phyloP scores from a whole-genome alignment of 208 protist genomes.

The Trypanosoma scelopori region DNA sequence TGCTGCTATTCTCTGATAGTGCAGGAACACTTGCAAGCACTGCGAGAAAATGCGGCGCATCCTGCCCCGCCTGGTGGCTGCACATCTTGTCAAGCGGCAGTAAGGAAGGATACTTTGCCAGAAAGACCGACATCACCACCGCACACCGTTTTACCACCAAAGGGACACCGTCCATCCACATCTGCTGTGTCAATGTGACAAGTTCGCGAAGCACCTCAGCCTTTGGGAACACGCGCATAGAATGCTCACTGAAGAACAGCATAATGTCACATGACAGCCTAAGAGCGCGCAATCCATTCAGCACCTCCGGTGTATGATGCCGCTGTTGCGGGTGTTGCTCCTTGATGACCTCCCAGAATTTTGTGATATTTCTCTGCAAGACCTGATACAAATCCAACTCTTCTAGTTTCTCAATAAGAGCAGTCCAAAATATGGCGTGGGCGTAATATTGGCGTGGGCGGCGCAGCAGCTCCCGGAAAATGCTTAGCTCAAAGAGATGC shows the following conservation, averaged over 20 bases:
- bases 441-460: conserved; percentile 11
- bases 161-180: conserved; percentile 16
- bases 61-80: background rate
- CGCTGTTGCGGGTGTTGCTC: background rate
- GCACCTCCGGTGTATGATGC: background rate
- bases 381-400: conserved; percentile 25
- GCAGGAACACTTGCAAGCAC: conserved; percentile 16
- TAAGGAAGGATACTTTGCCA: conserved; percentile 12
- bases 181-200: conserved; percentile 10
- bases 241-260: conserved; percentile 26
- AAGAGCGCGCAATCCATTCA: conserved; percentile 20
- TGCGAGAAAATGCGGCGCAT: conserved; percentile 19
- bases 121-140: conserved; percentile 27
- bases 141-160: conserved; percentile 24
- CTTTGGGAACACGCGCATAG: background rate
- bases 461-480: conserved; percentile 23
- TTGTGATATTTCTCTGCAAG: conserved; percentile 20
- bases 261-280: conserved; percentile 25
- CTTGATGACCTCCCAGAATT: conserved; percentile 19
- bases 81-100: conserved; percentile 12
- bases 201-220: conserved; percentile 7
- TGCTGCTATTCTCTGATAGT: conserved; percentile 2
- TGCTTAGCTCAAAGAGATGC: conserved; percentile 29
- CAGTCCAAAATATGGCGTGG: conserved; percentile 16
- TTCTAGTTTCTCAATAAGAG: conserved; percentile 27